Conservation (phyloP, 306 rosid genomes). For the Gastrolobium bilobum region DNA sequence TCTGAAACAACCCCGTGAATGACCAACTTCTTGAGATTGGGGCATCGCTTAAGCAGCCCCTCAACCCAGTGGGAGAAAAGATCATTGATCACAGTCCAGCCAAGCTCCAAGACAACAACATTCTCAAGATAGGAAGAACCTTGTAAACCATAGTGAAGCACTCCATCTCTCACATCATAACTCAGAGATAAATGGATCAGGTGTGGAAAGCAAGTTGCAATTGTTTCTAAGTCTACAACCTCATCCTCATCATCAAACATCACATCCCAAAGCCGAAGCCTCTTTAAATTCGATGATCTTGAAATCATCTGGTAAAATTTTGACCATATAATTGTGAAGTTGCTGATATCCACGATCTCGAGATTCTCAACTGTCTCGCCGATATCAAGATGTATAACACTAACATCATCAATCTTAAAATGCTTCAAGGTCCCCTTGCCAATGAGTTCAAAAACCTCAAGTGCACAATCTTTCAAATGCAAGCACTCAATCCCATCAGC, state of each 20-base stretch:
- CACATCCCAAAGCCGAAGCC: constrained; percentile 64
- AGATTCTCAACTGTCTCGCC: constrained; percentile 60
- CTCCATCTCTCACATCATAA: constrained; percentile 64
- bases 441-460: constrained; percentile 61
- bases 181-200: constrained; percentile 61
- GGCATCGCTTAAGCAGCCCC: constrained; percentile 58
- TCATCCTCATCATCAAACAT: constrained; percentile 68
- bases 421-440: constrained; percentile 62
- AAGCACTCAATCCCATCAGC: constrained; percentile 60
- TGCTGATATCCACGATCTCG: constrained; percentile 64
- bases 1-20: constrained; percentile 60
- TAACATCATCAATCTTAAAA: constrained; percentile 64
- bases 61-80: constrained; percentile 63
- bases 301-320: constrained; percentile 64
- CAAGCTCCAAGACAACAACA: constrained; percentile 60
- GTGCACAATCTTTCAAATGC: constrained; percentile 62
- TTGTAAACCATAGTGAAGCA: constrained; percentile 54
- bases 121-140: constrained; percentile 55
- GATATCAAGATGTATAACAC: constrained; percentile 65
- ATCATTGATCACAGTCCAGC: constrained; percentile 59
- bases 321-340: constrained; percentile 62
- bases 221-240: constrained; percentile 60
- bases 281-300: constrained; percentile 53
- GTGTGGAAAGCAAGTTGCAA: constrained; percentile 61
- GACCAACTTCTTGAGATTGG: constrained; percentile 57